Percentiles rank a stretch among this genome's conserved stretches.
Conservation (phyloP, 1,139 yeast species). For the Arxiozyma bovina region DNA sequence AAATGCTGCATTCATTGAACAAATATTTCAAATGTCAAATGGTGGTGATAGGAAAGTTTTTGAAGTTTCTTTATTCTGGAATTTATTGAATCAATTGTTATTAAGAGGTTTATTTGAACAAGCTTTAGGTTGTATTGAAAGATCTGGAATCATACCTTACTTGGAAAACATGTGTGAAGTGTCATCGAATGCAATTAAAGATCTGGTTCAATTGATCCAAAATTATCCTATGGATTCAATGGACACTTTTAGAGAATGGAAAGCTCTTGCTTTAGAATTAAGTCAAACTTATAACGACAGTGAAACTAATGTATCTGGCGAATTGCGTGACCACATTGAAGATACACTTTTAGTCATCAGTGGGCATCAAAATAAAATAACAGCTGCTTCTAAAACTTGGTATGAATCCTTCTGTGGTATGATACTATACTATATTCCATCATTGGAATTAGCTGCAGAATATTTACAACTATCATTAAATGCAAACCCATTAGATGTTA, state of each 20-base stretch:
- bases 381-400: slow-evolving; percentile 43
- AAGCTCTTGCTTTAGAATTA: slow-evolving; percentile 24
- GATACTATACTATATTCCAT: slow-evolving; percentile 54
- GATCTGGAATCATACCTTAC: slow-evolving; percentile 28
- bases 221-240: slow-evolving; percentile 31
- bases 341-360: slow-evolving; percentile 23
- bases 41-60: slow-evolving; percentile 39
- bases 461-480: slow-evolving; percentile 33
- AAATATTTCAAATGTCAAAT: slow-evolving; percentile 14
- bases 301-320: slow-evolving; percentile 19
- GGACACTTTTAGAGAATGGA: slow-evolving; percentile 33
- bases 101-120: slow-evolving; percentile 56
- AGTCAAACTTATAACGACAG: slow-evolving; percentile 20
- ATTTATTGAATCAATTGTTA: slow-evolving; percentile 46
- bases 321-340: slow-evolving; percentile 22
- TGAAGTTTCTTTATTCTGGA: slow-evolving; percentile 57
- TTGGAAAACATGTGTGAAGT: slow-evolving; percentile 17
- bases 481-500: slow-evolving; percentile 34
- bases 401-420: slow-evolving; percentile 61
- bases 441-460: slow-evolving; percentile 37
- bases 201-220: slow-evolving; percentile 34
- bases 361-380: slow-evolving; percentile 24
- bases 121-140: slow-evolving; percentile 41
- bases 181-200: slow-evolving; percentile 37
- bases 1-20: slow-evolving; percentile 37